Base-by-base conservation (phyloP, 257 asterid genomes). In the Plectranthus barbatus region DNA sequence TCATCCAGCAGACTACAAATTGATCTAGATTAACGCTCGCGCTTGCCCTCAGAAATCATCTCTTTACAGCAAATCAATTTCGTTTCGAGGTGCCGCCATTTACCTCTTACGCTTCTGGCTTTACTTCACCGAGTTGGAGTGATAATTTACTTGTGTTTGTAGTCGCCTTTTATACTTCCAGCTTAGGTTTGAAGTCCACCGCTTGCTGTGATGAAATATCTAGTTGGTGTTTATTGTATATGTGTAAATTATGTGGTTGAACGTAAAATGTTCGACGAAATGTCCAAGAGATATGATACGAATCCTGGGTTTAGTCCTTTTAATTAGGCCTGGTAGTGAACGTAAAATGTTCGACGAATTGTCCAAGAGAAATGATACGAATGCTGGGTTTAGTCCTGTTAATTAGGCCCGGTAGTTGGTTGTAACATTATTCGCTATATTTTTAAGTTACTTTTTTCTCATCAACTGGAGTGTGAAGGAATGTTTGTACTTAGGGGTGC, bases 221-320 rank as follows among this genome's bases (percentile, higher is more conserved):
- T 31, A 2, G 31, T 11, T 19, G 23, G 11, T 18, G 56, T 6
- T 56, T 31, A 13, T 18, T 18, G n/a, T 19, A 13, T 10, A 31
- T 42, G 50, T 20, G 42, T 0, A 33, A 11, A 19, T 56, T 56
- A 18, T 7, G 6, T 33, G 7, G 21, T 33, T 26, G 63, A 47
- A 33, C 41, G 39, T 50, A 56, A 56, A 1, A 14, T 67, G 72
- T 56, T 67, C 50, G 72, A 41, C 6, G 34, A 20, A 67, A 56
- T 42, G 58, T 34, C 8, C 13, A 8, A 15, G 9, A 9, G 31
- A 39, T 6, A 7, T 37, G 61, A 14, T 40, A 21, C 13, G 18
- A 23, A 8, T 18, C 49, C 20, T 49, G 48, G 24, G 31, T 17
- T 34, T 6, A 9, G 11, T 7, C 23, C 7, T 54, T 7, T 13